These are phyloP conservation scores for Fusarium phyllophilum DNA, from an alignment of 2,329 filamentous ascomycete species.

Conservation along the genomic window DNA sequence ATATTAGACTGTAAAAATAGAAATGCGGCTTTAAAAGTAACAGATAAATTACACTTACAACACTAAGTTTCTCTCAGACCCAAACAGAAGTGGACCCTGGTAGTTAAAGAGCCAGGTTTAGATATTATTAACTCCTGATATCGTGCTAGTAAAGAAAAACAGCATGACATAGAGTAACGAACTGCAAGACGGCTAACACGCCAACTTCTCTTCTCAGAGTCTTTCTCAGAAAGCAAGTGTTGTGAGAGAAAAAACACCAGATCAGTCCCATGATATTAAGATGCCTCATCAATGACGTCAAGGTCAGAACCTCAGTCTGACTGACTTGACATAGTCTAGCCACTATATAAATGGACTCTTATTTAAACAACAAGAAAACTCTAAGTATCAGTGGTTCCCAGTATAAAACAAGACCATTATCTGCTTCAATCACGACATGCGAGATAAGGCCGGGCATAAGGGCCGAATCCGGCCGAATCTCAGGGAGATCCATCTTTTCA, in stretches of 20 bases:
- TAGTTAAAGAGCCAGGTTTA: too few species aligned
- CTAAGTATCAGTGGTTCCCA: not conserved
- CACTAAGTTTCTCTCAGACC: too few species aligned
- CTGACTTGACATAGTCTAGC: not conserved
- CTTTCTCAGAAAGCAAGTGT: not conserved
- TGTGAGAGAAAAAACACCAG: too few species aligned
- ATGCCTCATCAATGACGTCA: not conserved
- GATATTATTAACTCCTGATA: too few species aligned
- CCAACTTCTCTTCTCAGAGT: not conserved
- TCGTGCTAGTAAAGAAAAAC: too few species aligned
- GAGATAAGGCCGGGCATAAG: not conserved
- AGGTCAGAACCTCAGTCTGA: not conserved
- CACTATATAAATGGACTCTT: too few species aligned
- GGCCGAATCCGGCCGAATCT: not conserved
- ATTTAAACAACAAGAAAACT: not conserved
- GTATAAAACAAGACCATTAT: not conserved
- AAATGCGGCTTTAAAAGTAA: not conserved
- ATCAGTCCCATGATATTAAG: too few species aligned
- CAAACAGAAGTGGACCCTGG: not conserved
- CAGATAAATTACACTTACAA: fast-evolving
- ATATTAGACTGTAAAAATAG: too few species aligned
- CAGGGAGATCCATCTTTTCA: not conserved
- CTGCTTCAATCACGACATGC: not conserved
- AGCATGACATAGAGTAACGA: too few species aligned
- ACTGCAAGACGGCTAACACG: too few species aligned